phyloP scores from a whole-genome alignment of 2,329 filamentous ascomycete genomes.

The Colletotrichum limetticola region DNA sequence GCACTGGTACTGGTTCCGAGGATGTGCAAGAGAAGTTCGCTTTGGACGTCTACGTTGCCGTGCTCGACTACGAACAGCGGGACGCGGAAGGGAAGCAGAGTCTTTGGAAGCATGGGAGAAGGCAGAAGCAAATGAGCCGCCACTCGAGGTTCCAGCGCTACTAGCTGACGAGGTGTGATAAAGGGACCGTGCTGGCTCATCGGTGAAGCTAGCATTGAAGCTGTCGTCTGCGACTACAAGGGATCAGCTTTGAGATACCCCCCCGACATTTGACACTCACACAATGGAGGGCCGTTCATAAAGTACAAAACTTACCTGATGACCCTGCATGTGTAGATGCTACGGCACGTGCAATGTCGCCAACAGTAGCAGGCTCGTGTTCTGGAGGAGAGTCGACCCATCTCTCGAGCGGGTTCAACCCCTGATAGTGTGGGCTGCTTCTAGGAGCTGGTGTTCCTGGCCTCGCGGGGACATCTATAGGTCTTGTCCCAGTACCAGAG shows the following conservation, averaged over 20 bases:
- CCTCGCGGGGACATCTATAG: conserved; percentile 21
- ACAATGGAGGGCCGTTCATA: too few relatives aligned
- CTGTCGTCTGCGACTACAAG: conserved; percentile 18
- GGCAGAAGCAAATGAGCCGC: conserved; percentile 29
- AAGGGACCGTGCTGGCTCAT: conserved; percentile 22
- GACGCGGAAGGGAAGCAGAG: neutral
- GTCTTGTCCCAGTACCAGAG: neutral
- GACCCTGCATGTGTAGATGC: conserved; percentile 31
- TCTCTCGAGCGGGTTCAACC: conserved; percentile 22
- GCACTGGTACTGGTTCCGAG: conserved; percentile 45
- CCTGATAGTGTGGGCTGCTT: conserved; percentile 11
- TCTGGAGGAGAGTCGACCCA: conserved; percentile 38
- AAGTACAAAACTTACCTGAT: conserved; percentile 30
- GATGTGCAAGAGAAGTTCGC: conserved; percentile 16
- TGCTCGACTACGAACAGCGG: conserved; percentile 30
- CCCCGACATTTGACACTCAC: too few relatives aligned
- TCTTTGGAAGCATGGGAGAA: conserved; percentile 20
- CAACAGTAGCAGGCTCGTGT: conserved; percentile 39
- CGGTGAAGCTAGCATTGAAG: conserved; percentile 3
- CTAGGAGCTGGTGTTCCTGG: conserved; percentile 15
- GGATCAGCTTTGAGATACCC: too few relatives aligned
- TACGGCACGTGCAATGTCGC: conserved; percentile 37
- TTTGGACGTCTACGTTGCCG: conserved; percentile 10
- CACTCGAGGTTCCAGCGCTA: conserved; percentile 36
- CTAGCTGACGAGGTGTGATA: conserved; percentile 36